Percentiles rank a stretch among this genome's conserved stretches.
These are phyloP conservation scores for Microascus cirrosus DNA, from an alignment of 2,329 filamentous ascomycete species.

Conservation along the genomic window DNA sequence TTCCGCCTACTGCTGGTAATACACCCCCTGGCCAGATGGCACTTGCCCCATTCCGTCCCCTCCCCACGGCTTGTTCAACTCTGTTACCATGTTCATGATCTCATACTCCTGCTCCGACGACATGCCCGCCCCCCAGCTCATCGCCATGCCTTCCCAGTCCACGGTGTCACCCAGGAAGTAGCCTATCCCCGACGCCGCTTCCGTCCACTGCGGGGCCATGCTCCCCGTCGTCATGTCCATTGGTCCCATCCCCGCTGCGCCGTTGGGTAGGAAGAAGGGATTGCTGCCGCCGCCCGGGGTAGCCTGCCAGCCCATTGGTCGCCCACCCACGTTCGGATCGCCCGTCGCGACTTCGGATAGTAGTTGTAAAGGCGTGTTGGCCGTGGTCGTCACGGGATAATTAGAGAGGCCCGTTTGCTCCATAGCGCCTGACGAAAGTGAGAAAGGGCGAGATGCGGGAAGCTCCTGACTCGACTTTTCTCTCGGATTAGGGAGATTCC, in stretches of 20 bases:
- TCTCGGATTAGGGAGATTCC: neutral
- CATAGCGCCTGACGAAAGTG: no score
- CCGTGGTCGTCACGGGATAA: constrained; percentile 16
- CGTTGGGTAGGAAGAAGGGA: neutral
- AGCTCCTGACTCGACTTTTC: neutral
- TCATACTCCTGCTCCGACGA: constrained; percentile 5
- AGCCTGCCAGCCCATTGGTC: neutral
- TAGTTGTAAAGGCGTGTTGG: constrained; percentile 43
- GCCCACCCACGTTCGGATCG: neutral
- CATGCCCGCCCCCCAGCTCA: constrained; percentile 8
- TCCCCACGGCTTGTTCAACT: constrained; percentile 4
- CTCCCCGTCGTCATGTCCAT: neutral
- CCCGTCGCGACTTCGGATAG: constrained; percentile 45
- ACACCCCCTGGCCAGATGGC: neutral
- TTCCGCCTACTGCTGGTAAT: neutral
- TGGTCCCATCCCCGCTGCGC: neutral
- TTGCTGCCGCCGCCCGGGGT: neutral
- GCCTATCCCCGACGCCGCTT: constrained; percentile 1
- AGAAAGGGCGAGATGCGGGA: neutral
- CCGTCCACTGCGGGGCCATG: neutral
- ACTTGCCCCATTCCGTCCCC: constrained; percentile 2
- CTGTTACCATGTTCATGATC: neutral
- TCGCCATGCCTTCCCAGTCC: constrained; percentile 9
- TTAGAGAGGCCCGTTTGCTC: constrained; percentile 1
- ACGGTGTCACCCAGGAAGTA: constrained; percentile 3